Evolutionary conservation across 2,329 filamentous ascomycete species (phyloP), one percentile per base, ranked within the genome.

Genomic region (Aspergillus brunneoviolaceus): DNA sequence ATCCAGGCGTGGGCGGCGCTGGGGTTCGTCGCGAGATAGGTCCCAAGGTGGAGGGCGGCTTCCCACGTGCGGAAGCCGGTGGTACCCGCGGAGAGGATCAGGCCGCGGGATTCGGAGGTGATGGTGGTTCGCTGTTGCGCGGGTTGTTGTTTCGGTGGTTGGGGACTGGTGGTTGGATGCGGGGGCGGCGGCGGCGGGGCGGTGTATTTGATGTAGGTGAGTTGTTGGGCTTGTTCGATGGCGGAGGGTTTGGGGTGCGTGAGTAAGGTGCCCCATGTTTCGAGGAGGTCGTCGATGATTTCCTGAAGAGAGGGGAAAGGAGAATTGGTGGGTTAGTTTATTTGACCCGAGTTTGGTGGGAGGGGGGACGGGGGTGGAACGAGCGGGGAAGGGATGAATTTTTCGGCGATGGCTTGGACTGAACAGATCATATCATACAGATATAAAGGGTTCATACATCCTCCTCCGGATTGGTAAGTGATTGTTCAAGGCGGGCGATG

Each of bases 231-330:
- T 58, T 87, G 84, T 45, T 82, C 78, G 27, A 83, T 73, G 70
- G 92, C 87, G 21, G 87, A 82, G n/a, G 85, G 86, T 16, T 89
- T 76, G 16, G 86, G 85, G 31, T 83, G 80, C 21, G 83, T 80
- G 59, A 96, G 81, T 25, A 95, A 81, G 61, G 81, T 75, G 57
- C 88, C 86, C 66, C 96, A 82, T 42, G 82, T 80, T 58, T 81
- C 81, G 84, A 94, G 90, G 69, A 97, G 84, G 74, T 89, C 83
- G 76, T 96, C 91, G 63, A 89, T 92, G 51, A 96, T 87, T 74
- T 89, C 92, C 93, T 97, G 77, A 64, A 50, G 27, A 21, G 16
- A 27, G 19, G 16, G n/a, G 25, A 49, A 23, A 4, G 23, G 4
- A 4, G 23, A 23, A 23, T 23, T 23, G 23, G 23, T 4, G 23